These are phyloP conservation scores for Glaciozyma martinii DNA, from an alignment of 768 basidiomycete species.

Conservation along the genomic window DNA sequence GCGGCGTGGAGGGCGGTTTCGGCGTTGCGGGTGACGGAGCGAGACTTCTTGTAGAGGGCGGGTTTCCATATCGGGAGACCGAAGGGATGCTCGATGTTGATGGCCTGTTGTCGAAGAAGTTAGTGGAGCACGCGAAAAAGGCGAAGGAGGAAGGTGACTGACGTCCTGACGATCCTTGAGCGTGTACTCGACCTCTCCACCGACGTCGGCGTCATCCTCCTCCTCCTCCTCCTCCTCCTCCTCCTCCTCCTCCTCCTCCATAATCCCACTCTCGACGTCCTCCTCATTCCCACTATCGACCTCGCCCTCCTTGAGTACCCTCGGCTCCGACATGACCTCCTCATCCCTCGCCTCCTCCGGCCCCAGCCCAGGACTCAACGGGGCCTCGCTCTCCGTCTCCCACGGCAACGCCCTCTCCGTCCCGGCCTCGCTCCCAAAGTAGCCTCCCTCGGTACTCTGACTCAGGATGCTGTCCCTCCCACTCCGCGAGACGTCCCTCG, in stretches of 20 bases:
- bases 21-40: slow-evolving; percentile 90
- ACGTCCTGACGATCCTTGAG: slow-evolving; percentile 85
- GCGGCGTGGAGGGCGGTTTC: slow-evolving; percentile 87
- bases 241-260: slow-evolving; percentile 9
- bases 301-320: slow-evolving; percentile 14
- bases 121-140: neutral
- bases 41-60: slow-evolving; percentile 92
- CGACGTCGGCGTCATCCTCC: slow-evolving; percentile 3
- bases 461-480: slow-evolving; percentile 7
- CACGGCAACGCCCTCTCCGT: slow-evolving; percentile 15
- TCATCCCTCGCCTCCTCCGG: slow-evolving; percentile 10
- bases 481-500: slow-evolving; percentile 8
- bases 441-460: slow-evolving; percentile 2
- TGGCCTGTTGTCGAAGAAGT: slow-evolving; percentile 44
- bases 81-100: slow-evolving; percentile 98
- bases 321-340: slow-evolving; percentile 24
- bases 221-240: slow-evolving; percentile 26
- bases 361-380: slow-evolving; percentile 3
- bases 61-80: slow-evolving; percentile 99
- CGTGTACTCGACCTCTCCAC: slow-evolving; percentile 44
- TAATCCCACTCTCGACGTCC: neutral
- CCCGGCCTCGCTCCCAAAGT: neutral
- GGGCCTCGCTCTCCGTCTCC: slow-evolving; percentile 18
- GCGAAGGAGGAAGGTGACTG: neutral
- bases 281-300: neutral